Conservation (phyloP, 441 rosid species). For the Manihot esculenta region DNA sequence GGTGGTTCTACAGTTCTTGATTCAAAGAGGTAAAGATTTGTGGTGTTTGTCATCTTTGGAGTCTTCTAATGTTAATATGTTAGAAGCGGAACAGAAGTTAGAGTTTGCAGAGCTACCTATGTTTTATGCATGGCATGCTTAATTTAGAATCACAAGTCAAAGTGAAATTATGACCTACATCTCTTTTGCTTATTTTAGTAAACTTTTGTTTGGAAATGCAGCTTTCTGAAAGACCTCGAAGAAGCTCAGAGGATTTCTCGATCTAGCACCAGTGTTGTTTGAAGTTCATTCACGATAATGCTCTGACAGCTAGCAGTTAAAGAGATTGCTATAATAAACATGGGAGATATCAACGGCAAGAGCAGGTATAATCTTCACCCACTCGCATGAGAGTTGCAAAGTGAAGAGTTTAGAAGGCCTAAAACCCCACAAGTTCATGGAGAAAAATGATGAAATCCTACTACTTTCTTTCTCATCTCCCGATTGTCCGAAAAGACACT, state of each 20-base stretch:
- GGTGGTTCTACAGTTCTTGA: constrained; percentile 85
- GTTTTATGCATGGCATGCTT: background rate
- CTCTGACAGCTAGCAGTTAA: background rate
- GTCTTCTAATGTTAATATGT: background rate
- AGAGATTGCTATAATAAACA: background rate
- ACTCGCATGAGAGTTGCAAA: background rate
- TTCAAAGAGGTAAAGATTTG: constrained; percentile 65
- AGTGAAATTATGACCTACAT: no score
- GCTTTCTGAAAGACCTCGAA: constrained; percentile 88
- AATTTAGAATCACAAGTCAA: background rate
- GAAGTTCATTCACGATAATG: constrained; percentile 26
- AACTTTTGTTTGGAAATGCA: constrained; percentile 30
- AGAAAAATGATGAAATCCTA: background rate
- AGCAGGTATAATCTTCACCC: background rate
- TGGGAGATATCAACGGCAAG: background rate
- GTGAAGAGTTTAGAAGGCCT: background rate
- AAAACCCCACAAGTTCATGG: background rate
- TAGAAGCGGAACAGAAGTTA: background rate
- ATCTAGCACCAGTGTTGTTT: constrained; percentile 56
- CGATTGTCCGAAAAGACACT: no score
- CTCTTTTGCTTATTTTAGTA: no score
- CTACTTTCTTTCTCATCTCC: no score
- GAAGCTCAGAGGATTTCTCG: constrained; percentile 83
- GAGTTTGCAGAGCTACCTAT: background rate
- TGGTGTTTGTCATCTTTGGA: background rate